Percentiles rank a stretch among this genome's conserved stretches.
These are phyloP conservation scores for Endothia cerciana DNA, from an alignment of 2,329 filamentous ascomycete genomes.

Conservation along the genomic window DNA sequence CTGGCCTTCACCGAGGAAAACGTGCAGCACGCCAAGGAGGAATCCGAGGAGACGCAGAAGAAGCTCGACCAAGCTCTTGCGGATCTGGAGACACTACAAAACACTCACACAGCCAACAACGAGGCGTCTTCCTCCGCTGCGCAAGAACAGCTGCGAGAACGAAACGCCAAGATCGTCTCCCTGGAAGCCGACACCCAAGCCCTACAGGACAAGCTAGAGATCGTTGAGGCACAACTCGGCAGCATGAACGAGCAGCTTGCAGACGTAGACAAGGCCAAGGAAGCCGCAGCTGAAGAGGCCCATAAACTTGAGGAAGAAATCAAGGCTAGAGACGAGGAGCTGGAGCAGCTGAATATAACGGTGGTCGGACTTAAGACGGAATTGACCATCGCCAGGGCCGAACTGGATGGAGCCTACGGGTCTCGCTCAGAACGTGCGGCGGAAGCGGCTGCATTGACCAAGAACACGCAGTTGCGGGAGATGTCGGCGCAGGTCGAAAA, in stretches of 20 bases:
- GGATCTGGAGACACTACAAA: constrained; percentile 49
- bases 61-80: constrained; percentile 53
- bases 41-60: constrained; percentile 46
- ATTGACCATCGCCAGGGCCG: constrained; percentile 62
- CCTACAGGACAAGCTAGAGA: constrained; percentile 43
- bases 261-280: constrained; percentile 36
- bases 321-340: constrained; percentile 54
- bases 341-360: constrained; percentile 55
- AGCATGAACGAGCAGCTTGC: constrained; percentile 27
- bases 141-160: constrained; percentile 47
- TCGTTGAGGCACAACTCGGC: constrained; percentile 36
- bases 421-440: constrained; percentile 61
- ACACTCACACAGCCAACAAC: constrained; percentile 36
- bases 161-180: constrained; percentile 47
- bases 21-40: constrained; percentile 28
- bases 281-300: constrained; percentile 34
- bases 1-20: constrained; percentile 39
- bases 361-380: constrained; percentile 65
- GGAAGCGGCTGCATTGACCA: constrained; percentile 57
- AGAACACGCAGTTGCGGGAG: constrained; percentile 52
- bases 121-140: constrained; percentile 40
- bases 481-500: constrained; percentile 53
- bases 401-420: constrained; percentile 65
- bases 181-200: constrained; percentile 49
- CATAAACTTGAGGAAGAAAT: constrained; percentile 48